Evolutionary conservation across 306 rosid genomes (phyloP).

Genomic region (Herpetospermum pedunculosum): DNA sequence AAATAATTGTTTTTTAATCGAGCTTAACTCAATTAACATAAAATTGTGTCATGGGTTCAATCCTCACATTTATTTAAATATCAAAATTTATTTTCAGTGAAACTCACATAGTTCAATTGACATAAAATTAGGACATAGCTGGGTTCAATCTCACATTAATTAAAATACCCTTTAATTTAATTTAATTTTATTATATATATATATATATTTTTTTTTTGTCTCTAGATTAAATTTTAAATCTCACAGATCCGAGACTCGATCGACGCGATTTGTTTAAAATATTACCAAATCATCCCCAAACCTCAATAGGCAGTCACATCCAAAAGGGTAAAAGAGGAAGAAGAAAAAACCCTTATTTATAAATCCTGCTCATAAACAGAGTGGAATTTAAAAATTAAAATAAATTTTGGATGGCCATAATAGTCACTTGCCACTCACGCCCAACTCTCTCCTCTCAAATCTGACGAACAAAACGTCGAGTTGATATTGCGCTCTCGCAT

Average conservation of each 20-base stretch:
- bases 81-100: too few relatives aligned
- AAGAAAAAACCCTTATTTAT: not conserved
- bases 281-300: not conserved
- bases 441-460: not conserved
- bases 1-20: too few relatives aligned
- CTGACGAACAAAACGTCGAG: not conserved
- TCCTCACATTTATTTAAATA: too few relatives aligned
- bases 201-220: not conserved
- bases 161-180: not conserved
- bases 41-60: too few relatives aligned
- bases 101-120: too few relatives aligned
- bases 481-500: slow-evolving; percentile 4
- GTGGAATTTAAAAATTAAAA: not conserved
- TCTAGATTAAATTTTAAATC: not conserved
- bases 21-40: too few relatives aligned
- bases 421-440: slow-evolving; percentile 12
- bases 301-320: not conserved
- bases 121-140: too few relatives aligned
- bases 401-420: not conserved
- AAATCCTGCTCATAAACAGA: not conserved
- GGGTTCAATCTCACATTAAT: too few relatives aligned
- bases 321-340: not conserved
- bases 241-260: not conserved
- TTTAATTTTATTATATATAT: not conserved
- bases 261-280: not conserved